Conservation (phyloP, 805 yeast genomes). For the Sungouiozyma intestinalis region DNA sequence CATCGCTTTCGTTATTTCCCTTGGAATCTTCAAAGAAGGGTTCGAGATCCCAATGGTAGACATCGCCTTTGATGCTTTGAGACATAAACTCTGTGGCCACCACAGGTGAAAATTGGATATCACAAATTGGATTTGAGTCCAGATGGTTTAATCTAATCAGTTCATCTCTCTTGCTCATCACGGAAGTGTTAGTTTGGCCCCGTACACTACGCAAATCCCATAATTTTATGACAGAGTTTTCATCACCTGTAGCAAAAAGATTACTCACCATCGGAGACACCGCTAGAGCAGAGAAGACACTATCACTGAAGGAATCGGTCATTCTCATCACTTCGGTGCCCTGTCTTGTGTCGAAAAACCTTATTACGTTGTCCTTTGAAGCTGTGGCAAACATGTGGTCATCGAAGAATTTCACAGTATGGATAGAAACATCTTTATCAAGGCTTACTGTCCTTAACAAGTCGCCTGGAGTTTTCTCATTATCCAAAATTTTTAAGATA, state of each 20-base stretch:
- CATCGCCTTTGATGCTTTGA: conserved; percentile 23
- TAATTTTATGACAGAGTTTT: conserved; percentile 20
- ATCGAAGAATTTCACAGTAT: conserved; percentile 14
- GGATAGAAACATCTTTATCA: not conserved
- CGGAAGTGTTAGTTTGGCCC: conserved; percentile 3
- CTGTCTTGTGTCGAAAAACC: conserved; percentile 21
- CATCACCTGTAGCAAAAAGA: conserved; percentile 23
- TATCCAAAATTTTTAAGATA: conserved; percentile 18
- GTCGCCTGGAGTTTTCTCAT: conserved; percentile 15
- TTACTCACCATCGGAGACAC: conserved; percentile 17
- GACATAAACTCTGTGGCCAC: conserved; percentile 20
- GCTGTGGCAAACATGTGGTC: conserved; percentile 18
- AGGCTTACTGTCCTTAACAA: conserved; percentile 14
- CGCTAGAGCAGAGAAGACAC: conserved; percentile 15
- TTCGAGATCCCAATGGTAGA: conserved; percentile 29
- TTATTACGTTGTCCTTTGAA: conserved; percentile 17
- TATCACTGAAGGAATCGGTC: conserved; percentile 9
- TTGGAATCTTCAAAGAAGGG: conserved; percentile 30
- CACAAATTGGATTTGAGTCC: conserved; percentile 18
- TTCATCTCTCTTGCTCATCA: conserved; percentile 6
- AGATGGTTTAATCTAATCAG: conserved; percentile 17
- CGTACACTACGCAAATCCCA: conserved; percentile 25
- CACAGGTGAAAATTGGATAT: conserved; percentile 17
- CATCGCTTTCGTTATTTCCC: not conserved
- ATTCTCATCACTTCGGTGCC: conserved; percentile 14